Conservation (phyloP, 2,329 filamentous ascomycete species). For the Penicillium sp. region DNA sequence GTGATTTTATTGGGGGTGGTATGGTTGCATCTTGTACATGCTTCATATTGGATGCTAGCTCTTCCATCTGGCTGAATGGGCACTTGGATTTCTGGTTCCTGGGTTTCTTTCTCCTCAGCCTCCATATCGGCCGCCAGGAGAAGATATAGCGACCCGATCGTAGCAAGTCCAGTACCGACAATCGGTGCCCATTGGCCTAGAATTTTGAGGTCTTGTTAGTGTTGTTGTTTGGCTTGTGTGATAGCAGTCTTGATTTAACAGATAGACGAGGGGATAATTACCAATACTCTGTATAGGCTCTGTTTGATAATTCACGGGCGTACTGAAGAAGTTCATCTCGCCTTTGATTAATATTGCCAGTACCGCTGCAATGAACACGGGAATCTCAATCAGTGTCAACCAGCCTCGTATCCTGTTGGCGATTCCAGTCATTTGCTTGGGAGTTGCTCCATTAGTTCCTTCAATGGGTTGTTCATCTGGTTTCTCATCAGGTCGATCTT, state of each 20-base stretch:
- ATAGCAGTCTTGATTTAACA: neutral
- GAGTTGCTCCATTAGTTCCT: conserved; percentile 63
- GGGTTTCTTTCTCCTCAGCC: conserved; percentile 30
- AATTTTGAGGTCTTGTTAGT: neutral
- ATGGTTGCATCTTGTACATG: neutral
- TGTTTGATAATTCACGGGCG: conserved; percentile 62
- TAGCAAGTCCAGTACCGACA: conserved; percentile 63
- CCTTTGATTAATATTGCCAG: conserved; percentile 58
- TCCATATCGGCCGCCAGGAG: conserved; percentile 51
- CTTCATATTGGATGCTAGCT: neutral
- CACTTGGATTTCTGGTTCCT: neutral
- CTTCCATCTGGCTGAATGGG: neutral
- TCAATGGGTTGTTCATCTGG: conserved; percentile 53
- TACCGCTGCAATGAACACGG: conserved; percentile 64
- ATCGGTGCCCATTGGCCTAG: conserved; percentile 44
- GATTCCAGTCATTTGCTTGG: conserved; percentile 55
- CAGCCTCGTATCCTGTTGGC: conserved; percentile 45
- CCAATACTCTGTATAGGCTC: conserved; percentile 68
- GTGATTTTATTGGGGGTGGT: neutral
- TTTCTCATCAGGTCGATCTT: conserved; percentile 34
- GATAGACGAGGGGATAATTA: conserved; percentile 40
- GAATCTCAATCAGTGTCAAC: conserved; percentile 59
- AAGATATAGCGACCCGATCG: conserved; percentile 65
- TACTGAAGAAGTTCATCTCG: conserved; percentile 68
- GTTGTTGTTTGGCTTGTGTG: too few relatives aligned